A percentile compares a stretch with the other conserved stretches of the same genome.
These are phyloP conservation scores for Wilhelminamyces savonicus DNA, from an alignment of 805 yeast genomes.

Conservation along the genomic window DNA sequence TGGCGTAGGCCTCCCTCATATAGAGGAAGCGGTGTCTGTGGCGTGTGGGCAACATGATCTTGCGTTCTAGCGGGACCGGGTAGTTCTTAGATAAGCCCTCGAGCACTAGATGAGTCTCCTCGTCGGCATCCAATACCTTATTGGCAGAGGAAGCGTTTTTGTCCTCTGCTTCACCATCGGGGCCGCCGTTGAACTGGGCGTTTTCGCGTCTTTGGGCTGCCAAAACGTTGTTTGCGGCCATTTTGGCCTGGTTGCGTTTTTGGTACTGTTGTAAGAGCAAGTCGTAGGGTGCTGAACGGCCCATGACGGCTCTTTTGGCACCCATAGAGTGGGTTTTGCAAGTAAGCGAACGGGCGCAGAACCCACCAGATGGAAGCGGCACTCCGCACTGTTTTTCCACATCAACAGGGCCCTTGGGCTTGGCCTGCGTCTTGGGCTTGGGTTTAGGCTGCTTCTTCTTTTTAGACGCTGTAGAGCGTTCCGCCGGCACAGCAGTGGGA, in stretches of 20 bases:
- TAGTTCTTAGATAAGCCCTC: conserved; percentile 79
- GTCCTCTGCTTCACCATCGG: conserved; percentile 13
- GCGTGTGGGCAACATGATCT: conserved; percentile 62
- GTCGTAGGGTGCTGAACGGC: conserved; percentile 91
- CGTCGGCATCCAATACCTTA: conserved; percentile 72
- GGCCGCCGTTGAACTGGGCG: conserved; percentile 33
- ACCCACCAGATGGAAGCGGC: conserved; percentile 86
- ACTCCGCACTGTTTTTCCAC: conserved; percentile 97
- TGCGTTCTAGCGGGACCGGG: conserved; percentile 79
- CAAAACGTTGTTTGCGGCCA: conserved; percentile 76
- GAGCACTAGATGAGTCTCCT: conserved; percentile 85
- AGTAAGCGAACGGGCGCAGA: conserved; percentile 91
- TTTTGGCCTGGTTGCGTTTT: conserved; percentile 84
- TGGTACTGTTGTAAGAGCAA: conserved; percentile 83
- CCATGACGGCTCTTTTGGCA: conserved; percentile 91
- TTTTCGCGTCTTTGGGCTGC: conserved; percentile 73
- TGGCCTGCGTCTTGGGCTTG: conserved; percentile 38
- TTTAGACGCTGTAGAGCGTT: too few relatives aligned
- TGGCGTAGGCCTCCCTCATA: conserved; percentile 91
- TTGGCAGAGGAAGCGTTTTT: conserved; percentile 28
- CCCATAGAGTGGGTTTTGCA: conserved; percentile 99
- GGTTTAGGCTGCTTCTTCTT: conserved; percentile 27
- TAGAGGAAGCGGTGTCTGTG: conserved; percentile 70
- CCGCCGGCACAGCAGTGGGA: conserved; percentile 4
- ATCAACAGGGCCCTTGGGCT: conserved; percentile 78